Conservation (phyloP, 148 eudicot species). For the Dysphania ambrosioides region DNA sequence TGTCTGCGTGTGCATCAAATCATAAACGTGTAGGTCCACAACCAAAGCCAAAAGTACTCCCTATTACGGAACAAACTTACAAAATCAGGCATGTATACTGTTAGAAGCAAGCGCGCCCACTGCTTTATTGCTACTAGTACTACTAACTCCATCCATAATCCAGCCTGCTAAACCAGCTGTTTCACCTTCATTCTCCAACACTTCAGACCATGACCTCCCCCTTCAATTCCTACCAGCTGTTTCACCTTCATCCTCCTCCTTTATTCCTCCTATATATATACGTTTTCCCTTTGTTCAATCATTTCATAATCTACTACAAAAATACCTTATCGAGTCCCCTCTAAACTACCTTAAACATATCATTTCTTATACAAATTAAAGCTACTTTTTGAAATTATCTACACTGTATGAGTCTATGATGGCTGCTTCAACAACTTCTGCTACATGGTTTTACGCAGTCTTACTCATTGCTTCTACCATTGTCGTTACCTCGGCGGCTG, state of each 20-base stretch:
- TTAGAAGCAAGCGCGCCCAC: neutral
- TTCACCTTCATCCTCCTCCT: neutral
- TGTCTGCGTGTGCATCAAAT: slow-evolving; percentile 6
- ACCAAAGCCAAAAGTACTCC: neutral
- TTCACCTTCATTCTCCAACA: slow-evolving; percentile 15
- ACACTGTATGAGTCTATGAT: too few species aligned
- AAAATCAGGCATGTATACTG: neutral
- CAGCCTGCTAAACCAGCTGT: slow-evolving; percentile 24
- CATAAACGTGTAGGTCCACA: slow-evolving; percentile 2
- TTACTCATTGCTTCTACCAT: slow-evolving; percentile 14
- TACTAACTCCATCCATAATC: too few species aligned
- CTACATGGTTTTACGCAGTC: neutral
- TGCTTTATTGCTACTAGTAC: neutral
- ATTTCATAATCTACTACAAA: too few species aligned
- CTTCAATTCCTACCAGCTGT: neutral
- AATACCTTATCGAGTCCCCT: too few species aligned
- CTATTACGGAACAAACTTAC: neutral
- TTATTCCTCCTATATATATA: neutral
- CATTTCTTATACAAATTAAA: neutral
- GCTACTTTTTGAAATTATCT: too few species aligned
- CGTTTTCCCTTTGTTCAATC: neutral
- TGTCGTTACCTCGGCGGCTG: slow-evolving; percentile 25
- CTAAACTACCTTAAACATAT: too few species aligned
- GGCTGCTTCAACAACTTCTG: neutral
- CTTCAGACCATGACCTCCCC: neutral